Evolutionary conservation across 257 asterid genomes (phyloP).

Genomic region (Marsdenia floribunda): DNA sequence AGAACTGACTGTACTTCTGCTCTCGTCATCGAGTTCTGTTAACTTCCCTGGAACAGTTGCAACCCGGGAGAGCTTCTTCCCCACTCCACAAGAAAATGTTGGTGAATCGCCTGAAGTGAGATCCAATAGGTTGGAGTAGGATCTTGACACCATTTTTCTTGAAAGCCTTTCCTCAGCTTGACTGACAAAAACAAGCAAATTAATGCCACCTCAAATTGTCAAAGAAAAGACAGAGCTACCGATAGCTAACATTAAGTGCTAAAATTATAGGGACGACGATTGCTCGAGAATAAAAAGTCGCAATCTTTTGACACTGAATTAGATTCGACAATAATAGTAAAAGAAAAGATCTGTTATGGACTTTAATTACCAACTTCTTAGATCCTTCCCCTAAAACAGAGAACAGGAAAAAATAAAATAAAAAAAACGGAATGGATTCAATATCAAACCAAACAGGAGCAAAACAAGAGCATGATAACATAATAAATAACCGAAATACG

Average conservation of each 20-base stretch:
- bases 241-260: constrained; percentile 2
- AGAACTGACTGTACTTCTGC: constrained; percentile 53
- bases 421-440: not conserved
- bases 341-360: too few species aligned
- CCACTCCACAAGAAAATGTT: constrained; percentile 46
- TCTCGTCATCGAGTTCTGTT: constrained; percentile 76
- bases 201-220: constrained; percentile 16
- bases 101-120: constrained; percentile 63
- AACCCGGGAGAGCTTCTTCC: constrained; percentile 58
- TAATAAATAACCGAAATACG: not conserved
- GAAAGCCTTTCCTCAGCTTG: constrained; percentile 7
- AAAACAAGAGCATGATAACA: not conserved
- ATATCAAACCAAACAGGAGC: not conserved
- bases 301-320: not conserved
- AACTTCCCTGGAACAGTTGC: constrained; percentile 75
- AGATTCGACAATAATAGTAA: not conserved
- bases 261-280: not conserved
- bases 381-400: not conserved
- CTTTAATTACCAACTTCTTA: not conserved
- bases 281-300: not conserved
- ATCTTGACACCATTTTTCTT: constrained; percentile 61
- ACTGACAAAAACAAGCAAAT: constrained; percentile 19
- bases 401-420: not conserved
- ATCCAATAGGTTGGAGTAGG: constrained; percentile 79
- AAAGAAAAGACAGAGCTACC: constrained; percentile 14